Evolutionary conservation across 2,329 filamentous ascomycete species (phyloP).

Genomic region (Trichoderma afroharzianum): DNA sequence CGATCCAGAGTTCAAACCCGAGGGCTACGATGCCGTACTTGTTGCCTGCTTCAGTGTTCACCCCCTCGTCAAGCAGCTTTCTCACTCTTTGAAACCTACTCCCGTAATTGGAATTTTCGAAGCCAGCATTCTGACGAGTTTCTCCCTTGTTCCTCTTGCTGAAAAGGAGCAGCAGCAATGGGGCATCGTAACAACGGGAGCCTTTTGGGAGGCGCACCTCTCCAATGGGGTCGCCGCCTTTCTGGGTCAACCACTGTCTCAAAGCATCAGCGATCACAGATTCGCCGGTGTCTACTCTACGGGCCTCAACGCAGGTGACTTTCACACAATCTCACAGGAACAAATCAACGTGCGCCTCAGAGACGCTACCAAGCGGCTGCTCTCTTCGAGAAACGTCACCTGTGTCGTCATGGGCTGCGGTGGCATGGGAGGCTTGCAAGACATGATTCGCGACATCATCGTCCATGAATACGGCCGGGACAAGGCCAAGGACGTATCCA

Average conservation of each 20-base stretch:
- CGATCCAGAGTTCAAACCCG: constrained; percentile 43
- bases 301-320: constrained; percentile 72
- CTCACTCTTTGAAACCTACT: constrained; percentile 28
- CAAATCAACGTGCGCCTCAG: constrained; percentile 64
- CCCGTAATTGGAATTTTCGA: constrained; percentile 73
- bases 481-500: constrained; percentile 35
- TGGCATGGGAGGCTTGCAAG: constrained; percentile 83
- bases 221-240: constrained; percentile 60
- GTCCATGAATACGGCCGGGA: constrained; percentile 43
- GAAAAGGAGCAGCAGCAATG: constrained; percentile 48
- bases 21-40: constrained; percentile 68
- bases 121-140: constrained; percentile 64
- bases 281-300: constrained; percentile 83
- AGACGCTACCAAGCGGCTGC: constrained; percentile 63
- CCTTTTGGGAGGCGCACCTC: constrained; percentile 76
- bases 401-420: constrained; percentile 84
- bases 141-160: constrained; percentile 45
- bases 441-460: constrained; percentile 68
- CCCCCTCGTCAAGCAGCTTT: constrained; percentile 63
- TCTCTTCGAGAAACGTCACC: constrained; percentile 54
- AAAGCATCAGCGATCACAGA: constrained; percentile 28
- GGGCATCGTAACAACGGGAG: constrained; percentile 85
- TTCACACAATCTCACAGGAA: constrained; percentile 66
- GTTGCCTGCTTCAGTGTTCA: constrained; percentile 89
- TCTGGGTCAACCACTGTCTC: constrained; percentile 46